A percentile compares a stretch with the other conserved stretches of the same genome.
Conservation (phyloP, 768 basidiomycete species). For the Lactarius vividus region DNA sequence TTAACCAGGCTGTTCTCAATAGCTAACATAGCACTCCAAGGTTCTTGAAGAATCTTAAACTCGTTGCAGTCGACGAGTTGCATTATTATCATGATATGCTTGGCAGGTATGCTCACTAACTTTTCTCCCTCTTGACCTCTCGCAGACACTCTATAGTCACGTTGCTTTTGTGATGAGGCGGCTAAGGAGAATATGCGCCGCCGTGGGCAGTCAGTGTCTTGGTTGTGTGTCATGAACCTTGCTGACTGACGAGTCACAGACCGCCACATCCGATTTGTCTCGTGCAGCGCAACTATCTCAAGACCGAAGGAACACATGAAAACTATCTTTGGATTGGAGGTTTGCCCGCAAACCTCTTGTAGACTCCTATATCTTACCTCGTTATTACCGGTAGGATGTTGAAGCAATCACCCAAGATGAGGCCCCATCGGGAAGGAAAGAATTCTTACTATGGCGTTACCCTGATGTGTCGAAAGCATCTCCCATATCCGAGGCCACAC, state of each 20-base stretch:
- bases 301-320: slow-evolving; percentile 76
- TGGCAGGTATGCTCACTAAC: slow-evolving; percentile 56
- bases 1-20: slow-evolving; percentile 15
- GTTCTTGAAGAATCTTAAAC: slow-evolving; percentile 72
- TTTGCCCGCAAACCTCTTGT: slow-evolving; percentile 23
- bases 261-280: slow-evolving; percentile 58
- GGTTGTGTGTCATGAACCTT: not conserved
- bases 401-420: slow-evolving; percentile 76
- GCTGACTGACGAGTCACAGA: slow-evolving; percentile 40
- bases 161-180: slow-evolving; percentile 77
- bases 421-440: slow-evolving; percentile 76
- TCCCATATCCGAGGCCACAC: slow-evolving; percentile 67
- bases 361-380: not conserved
- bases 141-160: slow-evolving; percentile 48
- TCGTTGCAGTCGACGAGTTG: slow-evolving; percentile 81
- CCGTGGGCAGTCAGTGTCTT: slow-evolving; percentile 60
- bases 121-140: not conserved
- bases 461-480: slow-evolving; percentile 52
- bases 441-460: slow-evolving; percentile 77
- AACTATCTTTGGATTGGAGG: slow-evolving; percentile 65
- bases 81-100: slow-evolving; percentile 83
- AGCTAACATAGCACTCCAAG: slow-evolving; percentile 36
- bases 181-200: slow-evolving; percentile 69
- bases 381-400: slow-evolving; percentile 42
- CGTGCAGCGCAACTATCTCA: slow-evolving; percentile 85